Evolutionary conservation across 768 basidiomycete species (phyloP).

Genomic region (Udeniomyces megalosporus): DNA sequence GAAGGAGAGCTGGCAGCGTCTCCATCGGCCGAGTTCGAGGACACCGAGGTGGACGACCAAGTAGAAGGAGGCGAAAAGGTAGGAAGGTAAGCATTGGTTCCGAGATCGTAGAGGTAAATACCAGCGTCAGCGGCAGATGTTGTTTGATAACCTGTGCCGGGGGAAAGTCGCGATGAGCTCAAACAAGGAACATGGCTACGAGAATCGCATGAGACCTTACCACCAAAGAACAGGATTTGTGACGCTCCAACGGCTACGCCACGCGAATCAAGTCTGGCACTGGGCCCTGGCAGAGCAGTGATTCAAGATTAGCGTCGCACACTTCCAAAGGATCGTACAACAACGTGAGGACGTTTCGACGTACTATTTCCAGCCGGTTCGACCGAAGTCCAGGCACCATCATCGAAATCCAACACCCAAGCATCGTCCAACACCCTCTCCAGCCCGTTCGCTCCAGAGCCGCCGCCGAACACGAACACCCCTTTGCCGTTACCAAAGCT

Average conservation of each 20-base stretch:
- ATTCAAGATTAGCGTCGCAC: too few species aligned
- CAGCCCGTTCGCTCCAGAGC: conserved; percentile 5
- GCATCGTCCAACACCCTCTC: conserved; percentile 5
- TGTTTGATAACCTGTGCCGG: conserved; percentile 6
- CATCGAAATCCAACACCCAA: conserved; percentile 6
- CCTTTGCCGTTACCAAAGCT: conserved; percentile 8
- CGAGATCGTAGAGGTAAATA: conserved; percentile 14
- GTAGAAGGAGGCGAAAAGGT: conserved; percentile 8
- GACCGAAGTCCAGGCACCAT: neutral
- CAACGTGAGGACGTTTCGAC: neutral
- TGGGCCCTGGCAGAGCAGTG: neutral
- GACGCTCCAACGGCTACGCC: conserved; percentile 8
- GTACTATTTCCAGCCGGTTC: neutral
- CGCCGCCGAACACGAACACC: conserved; percentile 7
- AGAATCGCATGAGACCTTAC: neutral
- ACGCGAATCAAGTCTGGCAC: neutral
- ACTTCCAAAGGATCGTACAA: too few species aligned
- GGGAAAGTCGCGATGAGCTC: neutral
- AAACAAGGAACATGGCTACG: neutral
- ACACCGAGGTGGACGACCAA: neutral
- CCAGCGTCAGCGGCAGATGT: conserved; percentile 3
- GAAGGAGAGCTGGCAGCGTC: neutral
- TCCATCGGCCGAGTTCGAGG: neutral
- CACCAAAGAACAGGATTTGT: conserved; percentile 15
- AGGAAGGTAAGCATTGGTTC: conserved; percentile 7